Conservation (phyloP, 345 rosid species). For the Gossypium stocksii region DNA sequence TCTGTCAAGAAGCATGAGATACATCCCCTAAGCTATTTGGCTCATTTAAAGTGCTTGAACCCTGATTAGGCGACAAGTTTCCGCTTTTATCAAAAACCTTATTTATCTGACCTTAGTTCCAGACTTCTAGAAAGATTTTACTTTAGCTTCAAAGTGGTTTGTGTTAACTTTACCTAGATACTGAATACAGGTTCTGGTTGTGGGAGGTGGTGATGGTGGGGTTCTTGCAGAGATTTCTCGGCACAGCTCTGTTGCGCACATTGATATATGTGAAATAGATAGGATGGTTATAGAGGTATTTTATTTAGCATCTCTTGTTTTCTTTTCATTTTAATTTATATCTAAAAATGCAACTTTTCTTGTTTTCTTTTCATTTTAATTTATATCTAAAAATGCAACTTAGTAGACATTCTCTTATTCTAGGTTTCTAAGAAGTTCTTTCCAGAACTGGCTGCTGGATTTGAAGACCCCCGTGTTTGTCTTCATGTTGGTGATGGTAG, state of each 20-base stretch:
- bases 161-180: neutral
- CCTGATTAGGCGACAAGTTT: neutral
- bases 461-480: slow-evolving; percentile 86
- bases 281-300: slow-evolving; percentile 91
- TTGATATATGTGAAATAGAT: slow-evolving; percentile 97
- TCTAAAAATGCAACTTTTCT: neutral
- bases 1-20: neutral
- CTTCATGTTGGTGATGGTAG: slow-evolving; percentile 97
- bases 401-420: neutral
- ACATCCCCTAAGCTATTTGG: neutral
- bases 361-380: neutral
- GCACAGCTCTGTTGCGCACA: slow-evolving; percentile 78
- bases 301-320: slow-evolving; percentile 1
- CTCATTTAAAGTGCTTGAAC: slow-evolving; percentile 1
- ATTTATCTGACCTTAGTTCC: neutral
- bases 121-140: neutral
- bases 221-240: slow-evolving; percentile 89
- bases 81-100: neutral
- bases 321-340: neutral
- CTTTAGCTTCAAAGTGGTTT: neutral
- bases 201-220: slow-evolving; percentile 99
- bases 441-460: slow-evolving; percentile 79
- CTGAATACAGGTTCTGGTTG: slow-evolving; percentile 74
- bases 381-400: neutral
- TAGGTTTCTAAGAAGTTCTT: slow-evolving; percentile 82